These are phyloP conservation scores for Pulveroboletus sp. DNA, from an alignment of 1,284 basidiomycete species.

Conservation along the genomic window DNA sequence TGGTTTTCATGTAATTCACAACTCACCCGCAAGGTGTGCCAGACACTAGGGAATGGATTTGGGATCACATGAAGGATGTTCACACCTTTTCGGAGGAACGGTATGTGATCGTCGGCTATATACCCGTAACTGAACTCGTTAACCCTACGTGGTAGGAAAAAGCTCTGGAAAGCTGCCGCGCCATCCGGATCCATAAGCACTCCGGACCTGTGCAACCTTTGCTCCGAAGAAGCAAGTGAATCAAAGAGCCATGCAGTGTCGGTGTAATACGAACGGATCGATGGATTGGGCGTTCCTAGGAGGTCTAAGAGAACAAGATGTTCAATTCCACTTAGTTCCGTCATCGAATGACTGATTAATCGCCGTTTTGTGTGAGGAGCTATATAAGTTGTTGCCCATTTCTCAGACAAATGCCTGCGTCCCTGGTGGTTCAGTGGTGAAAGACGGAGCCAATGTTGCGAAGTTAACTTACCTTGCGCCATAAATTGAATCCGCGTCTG, in stretches of 20 bases:
- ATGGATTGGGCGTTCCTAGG: constrained; percentile 73
- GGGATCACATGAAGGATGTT: constrained; percentile 91
- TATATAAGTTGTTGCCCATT: constrained; percentile 76
- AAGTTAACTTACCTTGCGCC: constrained; percentile 69
- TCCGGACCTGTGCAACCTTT: constrained; percentile 61
- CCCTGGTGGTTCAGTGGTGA: constrained; percentile 3
- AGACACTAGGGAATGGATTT: constrained; percentile 86
- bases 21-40: constrained; percentile 81
- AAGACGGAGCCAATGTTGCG: not conserved
- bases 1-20: not conserved
- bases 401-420: constrained; percentile 77
- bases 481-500: constrained; percentile 88
- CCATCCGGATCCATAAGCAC: constrained; percentile 46
- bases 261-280: constrained; percentile 78
- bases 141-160: constrained; percentile 55
- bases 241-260: constrained; percentile 93
- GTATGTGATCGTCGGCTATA: constrained; percentile 94
- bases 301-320: constrained; percentile 90
- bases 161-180: constrained; percentile 53
- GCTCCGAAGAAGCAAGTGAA: constrained; percentile 67
- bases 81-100: constrained; percentile 85
- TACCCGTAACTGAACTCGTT: constrained; percentile 51
- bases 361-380: constrained; percentile 62
- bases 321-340: constrained; percentile 79
- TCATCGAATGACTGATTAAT: constrained; percentile 51